phyloP scores from a whole-genome alignment of 257 asterid genomes.

The Solanum acaule region DNA sequence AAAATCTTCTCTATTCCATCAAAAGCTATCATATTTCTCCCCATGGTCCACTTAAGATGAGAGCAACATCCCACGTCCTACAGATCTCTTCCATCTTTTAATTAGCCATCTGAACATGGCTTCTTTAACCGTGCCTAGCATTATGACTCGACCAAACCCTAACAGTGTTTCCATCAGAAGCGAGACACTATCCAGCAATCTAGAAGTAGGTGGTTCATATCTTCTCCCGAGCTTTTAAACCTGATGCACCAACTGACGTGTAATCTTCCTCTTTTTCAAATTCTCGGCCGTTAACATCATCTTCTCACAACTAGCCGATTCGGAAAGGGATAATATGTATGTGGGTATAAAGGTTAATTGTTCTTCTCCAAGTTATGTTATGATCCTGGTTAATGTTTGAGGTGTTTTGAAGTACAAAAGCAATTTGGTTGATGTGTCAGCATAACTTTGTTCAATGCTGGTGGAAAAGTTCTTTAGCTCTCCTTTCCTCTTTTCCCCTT shows the following conservation, averaged over 20 bases:
- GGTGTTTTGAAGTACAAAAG: neutral
- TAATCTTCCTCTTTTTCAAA: neutral
- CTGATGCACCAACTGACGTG: neutral
- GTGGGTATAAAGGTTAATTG: neutral
- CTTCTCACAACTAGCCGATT: neutral
- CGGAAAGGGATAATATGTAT: neutral
- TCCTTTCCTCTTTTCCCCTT: neutral
- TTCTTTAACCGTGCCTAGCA: neutral
- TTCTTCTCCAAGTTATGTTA: neutral
- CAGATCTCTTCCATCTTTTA: neutral
- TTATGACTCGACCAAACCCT: neutral
- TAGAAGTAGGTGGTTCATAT: neutral
- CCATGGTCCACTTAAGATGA: neutral
- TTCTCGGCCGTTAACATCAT: neutral
- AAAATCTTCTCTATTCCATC: neutral
- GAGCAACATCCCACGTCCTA: neutral
- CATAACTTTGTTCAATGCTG: neutral
- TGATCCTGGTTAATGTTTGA: neutral
- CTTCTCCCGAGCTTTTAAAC: neutral
- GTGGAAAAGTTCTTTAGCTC: neutral
- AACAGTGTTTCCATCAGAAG: neutral
- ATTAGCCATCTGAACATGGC: neutral
- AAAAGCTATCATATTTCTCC: neutral
- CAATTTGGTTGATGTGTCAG: neutral
- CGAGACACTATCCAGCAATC: neutral